Conservation (phyloP, 2,329 filamentous ascomycete species). For the Beauveria asiatica region DNA sequence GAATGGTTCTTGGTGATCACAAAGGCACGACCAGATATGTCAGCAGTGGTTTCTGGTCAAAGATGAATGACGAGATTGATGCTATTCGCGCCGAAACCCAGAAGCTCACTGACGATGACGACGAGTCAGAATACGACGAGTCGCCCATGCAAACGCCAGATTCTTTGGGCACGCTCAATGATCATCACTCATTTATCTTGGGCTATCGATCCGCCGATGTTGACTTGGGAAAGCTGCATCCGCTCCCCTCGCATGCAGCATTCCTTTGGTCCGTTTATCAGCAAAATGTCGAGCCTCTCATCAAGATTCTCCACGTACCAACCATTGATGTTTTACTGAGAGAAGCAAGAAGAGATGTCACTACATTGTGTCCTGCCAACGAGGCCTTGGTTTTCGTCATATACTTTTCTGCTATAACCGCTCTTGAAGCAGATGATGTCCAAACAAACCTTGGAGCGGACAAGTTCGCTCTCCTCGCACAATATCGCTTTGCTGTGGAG, state of each 20-base stretch:
- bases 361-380: constrained; percentile 45
- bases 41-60: constrained; percentile 70
- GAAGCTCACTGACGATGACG: constrained; percentile 33
- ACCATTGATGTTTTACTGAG: constrained; percentile 54
- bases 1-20: constrained; percentile 61
- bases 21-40: constrained; percentile 64
- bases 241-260: constrained; percentile 54
- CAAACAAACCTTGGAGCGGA: constrained; percentile 33
- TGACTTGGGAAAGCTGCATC: constrained; percentile 56
- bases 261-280: constrained; percentile 64
- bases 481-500: constrained; percentile 46
- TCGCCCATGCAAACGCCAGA: constrained; percentile 37
- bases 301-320: constrained; percentile 64
- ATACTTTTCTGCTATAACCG: constrained; percentile 50
- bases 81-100: constrained; percentile 42
- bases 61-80: constrained; percentile 57
- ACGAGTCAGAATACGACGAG: constrained; percentile 54
- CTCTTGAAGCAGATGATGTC: constrained; percentile 49
- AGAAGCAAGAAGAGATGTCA: constrained; percentile 49
- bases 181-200: constrained; percentile 64
- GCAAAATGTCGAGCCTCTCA: constrained; percentile 64
- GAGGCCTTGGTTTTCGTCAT: constrained; percentile 58
- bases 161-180: constrained; percentile 25
- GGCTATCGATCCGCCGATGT: constrained; percentile 65
- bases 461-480: constrained; percentile 35